These are phyloP conservation scores for Corylus avellana DNA, from an alignment of 306 rosid genomes.

Conservation along the genomic window DNA sequence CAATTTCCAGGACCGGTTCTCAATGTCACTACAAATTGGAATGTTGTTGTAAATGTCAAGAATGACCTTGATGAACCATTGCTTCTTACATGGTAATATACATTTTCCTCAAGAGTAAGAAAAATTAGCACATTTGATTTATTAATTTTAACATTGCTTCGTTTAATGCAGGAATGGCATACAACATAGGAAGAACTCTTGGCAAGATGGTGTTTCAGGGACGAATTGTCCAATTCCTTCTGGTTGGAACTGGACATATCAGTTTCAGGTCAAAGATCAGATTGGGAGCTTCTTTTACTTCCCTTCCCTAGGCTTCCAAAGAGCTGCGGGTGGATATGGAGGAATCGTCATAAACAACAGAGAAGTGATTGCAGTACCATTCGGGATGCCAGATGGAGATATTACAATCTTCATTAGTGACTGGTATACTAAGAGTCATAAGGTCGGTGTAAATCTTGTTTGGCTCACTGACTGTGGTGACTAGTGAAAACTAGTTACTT, in stretches of 20 bases:
- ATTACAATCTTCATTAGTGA: conserved; percentile 79
- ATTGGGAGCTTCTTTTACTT: conserved; percentile 95
- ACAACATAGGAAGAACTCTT: conserved; percentile 83
- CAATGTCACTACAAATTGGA: conserved; percentile 92
- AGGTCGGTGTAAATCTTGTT: conserved; percentile 45
- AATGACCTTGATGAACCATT: conserved; percentile 88
- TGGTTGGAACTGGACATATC: conserved; percentile 95
- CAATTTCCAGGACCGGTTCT: conserved; percentile 81
- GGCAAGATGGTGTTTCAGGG: conserved; percentile 96
- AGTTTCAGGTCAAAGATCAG: conserved; percentile 96
- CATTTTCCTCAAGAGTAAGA: conserved; percentile 15
- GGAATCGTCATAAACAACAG: conserved; percentile 81
- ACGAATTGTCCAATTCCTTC: conserved; percentile 98
- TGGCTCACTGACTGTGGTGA: conserved; percentile 5
- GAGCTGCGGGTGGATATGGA: conserved; percentile 94
- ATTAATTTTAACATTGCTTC: conserved; percentile 39
- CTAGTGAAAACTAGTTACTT: conserved; percentile 11
- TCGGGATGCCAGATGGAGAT: conserved; percentile 86
- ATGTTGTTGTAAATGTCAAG: conserved; percentile 82
- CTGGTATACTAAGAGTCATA: conserved; percentile 81
- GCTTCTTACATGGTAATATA: conserved; percentile 81
- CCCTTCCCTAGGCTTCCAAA: conserved; percentile 82
- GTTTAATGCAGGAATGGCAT: conserved; percentile 77
- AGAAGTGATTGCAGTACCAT: conserved; percentile 73
- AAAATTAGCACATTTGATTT: conserved; percentile 21